These are phyloP conservation scores for Schizopora paradoxa DNA, from an alignment of 1,284 basidiomycete species.

Conservation along the genomic window DNA sequence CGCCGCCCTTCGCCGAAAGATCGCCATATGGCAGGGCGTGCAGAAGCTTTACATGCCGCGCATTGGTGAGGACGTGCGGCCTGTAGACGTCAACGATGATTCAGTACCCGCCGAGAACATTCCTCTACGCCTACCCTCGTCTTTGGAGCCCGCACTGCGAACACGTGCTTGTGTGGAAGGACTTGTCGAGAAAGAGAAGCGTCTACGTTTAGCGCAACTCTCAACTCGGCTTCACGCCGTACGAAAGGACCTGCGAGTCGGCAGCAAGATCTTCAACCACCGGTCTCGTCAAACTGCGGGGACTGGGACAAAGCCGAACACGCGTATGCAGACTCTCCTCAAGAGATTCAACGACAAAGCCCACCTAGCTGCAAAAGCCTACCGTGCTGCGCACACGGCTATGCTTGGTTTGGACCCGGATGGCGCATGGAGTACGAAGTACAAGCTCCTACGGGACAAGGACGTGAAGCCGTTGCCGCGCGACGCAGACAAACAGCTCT, in stretches of 20 bases:
- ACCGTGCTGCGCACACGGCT: conserved; percentile 3
- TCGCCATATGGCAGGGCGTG: conserved; percentile 1
- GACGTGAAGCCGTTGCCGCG: conserved; percentile 3
- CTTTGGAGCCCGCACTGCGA: background rate
- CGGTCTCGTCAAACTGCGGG: conserved; percentile 1
- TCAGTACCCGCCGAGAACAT: background rate
- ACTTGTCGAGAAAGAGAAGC: background rate
- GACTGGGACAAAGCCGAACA: conserved; percentile 1
- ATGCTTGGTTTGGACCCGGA: background rate
- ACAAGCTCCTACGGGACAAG: background rate
- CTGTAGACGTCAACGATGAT: no score
- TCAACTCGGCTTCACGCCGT: conserved; percentile 1
- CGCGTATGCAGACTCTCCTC: conserved; percentile 4
- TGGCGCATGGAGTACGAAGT: background rate
- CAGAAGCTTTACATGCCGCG: conserved; percentile 7
- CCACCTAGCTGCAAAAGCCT: background rate
- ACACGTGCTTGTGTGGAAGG: background rate
- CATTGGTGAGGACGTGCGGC: background rate
- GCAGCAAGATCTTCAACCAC: background rate
- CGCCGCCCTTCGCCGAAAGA: background rate
- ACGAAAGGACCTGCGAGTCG: conserved; percentile 3
- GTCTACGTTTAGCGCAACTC: conserved; percentile 4
- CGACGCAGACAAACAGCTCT: background rate
- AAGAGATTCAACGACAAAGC: background rate
- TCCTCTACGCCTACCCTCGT: background rate